phyloP scores from a whole-genome alignment of 2,329 filamentous ascomycete genomes.

The Penicillium frequentans region DNA sequence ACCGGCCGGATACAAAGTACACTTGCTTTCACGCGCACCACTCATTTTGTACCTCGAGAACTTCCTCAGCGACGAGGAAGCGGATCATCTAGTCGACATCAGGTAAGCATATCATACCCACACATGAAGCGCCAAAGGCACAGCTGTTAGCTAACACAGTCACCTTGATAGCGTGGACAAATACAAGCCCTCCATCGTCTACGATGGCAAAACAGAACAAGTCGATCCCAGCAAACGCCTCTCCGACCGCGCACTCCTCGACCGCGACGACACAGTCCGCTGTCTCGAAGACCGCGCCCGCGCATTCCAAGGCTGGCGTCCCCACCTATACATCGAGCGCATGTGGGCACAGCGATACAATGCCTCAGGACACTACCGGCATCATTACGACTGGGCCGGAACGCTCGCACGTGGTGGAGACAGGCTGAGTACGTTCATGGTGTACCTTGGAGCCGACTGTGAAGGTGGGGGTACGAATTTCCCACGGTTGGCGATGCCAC shows the following conservation, averaged over 20 bases:
- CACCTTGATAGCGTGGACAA: conserved; percentile 39
- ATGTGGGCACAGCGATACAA: conserved; percentile 63
- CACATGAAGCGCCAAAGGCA: background rate
- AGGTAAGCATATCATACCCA: conserved; percentile 44
- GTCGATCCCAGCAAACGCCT: conserved; percentile 52
- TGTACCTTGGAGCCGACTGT: conserved; percentile 56
- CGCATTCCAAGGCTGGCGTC: conserved; percentile 61
- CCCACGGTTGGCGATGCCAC: conserved; percentile 50
- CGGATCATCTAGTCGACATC: conserved; percentile 51
- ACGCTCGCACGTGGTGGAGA: conserved; percentile 38
- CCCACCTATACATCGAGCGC: conserved; percentile 59
- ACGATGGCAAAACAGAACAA: conserved; percentile 48
- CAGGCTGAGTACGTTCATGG: conserved; percentile 61
- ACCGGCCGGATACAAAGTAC: conserved; percentile 36
- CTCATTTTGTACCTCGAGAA: conserved; percentile 60
- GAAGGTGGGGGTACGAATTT: conserved; percentile 63
- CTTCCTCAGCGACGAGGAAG: conserved; percentile 53
- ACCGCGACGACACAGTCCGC: conserved; percentile 51
- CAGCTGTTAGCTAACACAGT: background rate
- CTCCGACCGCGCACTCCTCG: conserved; percentile 52
- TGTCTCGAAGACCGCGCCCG: conserved; percentile 61
- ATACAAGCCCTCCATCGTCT: conserved; percentile 57
- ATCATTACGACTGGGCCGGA: conserved; percentile 61
- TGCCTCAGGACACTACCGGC: conserved; percentile 57
- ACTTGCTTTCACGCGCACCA: conserved; percentile 55